Evolutionary conservation across 768 basidiomycete genomes (phyloP).

Genomic region (Mycena indigotica): DNA sequence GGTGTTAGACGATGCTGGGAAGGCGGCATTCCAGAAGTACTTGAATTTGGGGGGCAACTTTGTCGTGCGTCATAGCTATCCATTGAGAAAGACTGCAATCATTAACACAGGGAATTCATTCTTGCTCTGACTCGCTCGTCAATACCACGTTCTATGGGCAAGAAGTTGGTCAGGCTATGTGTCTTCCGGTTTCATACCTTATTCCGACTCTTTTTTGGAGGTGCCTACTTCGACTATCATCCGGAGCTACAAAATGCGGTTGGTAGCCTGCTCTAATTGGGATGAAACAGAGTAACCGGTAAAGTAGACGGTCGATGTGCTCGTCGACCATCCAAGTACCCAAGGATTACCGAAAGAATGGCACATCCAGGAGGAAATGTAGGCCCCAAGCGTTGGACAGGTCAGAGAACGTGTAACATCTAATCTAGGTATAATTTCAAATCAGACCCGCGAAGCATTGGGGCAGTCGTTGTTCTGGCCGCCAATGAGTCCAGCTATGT

Average conservation of each 20-base stretch:
- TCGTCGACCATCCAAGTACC: slow-evolving; percentile 63
- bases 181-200: not conserved
- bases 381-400: slow-evolving; percentile 21
- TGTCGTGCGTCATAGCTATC: slow-evolving; percentile 29
- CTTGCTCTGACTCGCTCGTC: slow-evolving; percentile 61
- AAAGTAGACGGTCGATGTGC: slow-evolving; percentile 58
- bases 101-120: slow-evolving; percentile 53
- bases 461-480: slow-evolving; percentile 62
- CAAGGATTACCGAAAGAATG: slow-evolving; percentile 52
- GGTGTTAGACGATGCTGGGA: slow-evolving; percentile 65
- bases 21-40: slow-evolving; percentile 64
- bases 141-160: slow-evolving; percentile 58
- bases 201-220: slow-evolving; percentile 20
- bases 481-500: slow-evolving; percentile 68
- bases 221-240: slow-evolving; percentile 75
- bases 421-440: slow-evolving; percentile 65
- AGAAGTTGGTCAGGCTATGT: slow-evolving; percentile 50
- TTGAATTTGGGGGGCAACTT: slow-evolving; percentile 72
- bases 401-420: not conserved
- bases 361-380: slow-evolving; percentile 65
- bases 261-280: slow-evolving; percentile 24
- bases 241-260: slow-evolving; percentile 67
- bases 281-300: slow-evolving; percentile 9
- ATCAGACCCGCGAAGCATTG: slow-evolving; percentile 65
- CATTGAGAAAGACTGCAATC: not conserved